These are phyloP conservation scores for Rhizopogon rudus DNA, from an alignment of 768 basidiomycete genomes.

Conservation along the genomic window DNA sequence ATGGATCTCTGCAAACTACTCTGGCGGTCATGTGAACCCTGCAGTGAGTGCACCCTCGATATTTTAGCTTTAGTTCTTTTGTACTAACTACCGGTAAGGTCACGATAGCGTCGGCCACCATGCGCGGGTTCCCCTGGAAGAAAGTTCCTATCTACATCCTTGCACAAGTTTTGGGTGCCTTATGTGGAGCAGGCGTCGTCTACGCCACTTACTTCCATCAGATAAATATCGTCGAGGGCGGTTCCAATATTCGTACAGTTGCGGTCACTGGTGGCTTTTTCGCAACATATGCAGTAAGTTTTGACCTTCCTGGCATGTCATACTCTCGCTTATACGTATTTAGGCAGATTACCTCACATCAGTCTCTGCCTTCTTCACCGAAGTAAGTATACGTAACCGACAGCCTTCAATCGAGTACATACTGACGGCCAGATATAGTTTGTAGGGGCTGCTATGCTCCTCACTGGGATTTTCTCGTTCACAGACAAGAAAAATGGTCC, in stretches of 20 bases:
- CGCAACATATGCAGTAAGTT: conserved; percentile 47
- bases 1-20: conserved; percentile 61
- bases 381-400: conserved; percentile 16
- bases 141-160: conserved; percentile 66
- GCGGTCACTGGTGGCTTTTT: conserved; percentile 46
- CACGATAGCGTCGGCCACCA: conserved; percentile 57
- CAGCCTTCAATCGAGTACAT: neutral
- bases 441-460: conserved; percentile 42
- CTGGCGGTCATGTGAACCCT: conserved; percentile 66
- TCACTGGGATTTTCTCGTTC: conserved; percentile 41
- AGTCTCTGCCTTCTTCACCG: conserved; percentile 37
- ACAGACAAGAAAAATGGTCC: conserved; percentile 45
- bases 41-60: conserved; percentile 33
- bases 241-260: conserved; percentile 41
- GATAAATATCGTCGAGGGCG: conserved; percentile 52
- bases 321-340: neutral
- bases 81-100: conserved; percentile 30
- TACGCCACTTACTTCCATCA: conserved; percentile 60
- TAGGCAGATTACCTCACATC: conserved; percentile 30
- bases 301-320: neutral
- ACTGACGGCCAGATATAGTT: conserved; percentile 28
- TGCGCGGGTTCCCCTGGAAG: conserved; percentile 66
- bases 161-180: conserved; percentile 51
- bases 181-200: conserved; percentile 44
- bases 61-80: neutral